Conservation (phyloP, 495 filamentous ascomycete species). For the Chaetomium tenue region DNA sequence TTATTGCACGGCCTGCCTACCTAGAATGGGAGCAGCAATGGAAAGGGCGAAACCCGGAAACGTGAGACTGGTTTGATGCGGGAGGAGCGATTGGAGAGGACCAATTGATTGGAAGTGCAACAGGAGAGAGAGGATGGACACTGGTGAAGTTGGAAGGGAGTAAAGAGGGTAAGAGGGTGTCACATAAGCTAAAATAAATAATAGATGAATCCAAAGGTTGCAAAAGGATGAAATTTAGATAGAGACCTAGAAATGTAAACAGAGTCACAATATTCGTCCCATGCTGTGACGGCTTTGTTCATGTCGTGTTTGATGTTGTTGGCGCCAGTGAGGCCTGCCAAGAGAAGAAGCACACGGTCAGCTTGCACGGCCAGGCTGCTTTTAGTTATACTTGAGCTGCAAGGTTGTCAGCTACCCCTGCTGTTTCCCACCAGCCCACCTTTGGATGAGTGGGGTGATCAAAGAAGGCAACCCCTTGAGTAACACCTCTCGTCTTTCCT, state of each 20-base stretch:
- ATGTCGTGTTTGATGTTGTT: conserved; percentile 4
- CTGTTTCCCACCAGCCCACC: too few species aligned
- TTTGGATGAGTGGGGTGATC: too few species aligned
- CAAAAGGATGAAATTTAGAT: neutral
- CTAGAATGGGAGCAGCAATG: neutral
- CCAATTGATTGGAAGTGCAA: neutral
- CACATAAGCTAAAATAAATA: neutral
- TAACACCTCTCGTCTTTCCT: too few species aligned
- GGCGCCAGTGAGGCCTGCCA: conserved; percentile 15
- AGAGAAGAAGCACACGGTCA: conserved; percentile 14
- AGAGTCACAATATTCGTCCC: neutral
- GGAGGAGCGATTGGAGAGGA: too few species aligned
- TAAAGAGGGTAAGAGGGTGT: neutral
- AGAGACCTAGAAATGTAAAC: neutral
- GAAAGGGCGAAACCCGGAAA: neutral
- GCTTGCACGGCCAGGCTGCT: neutral
- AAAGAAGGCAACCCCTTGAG: too few species aligned
- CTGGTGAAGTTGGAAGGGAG: neutral
- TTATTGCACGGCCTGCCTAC: too few species aligned
- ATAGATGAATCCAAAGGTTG: too few species aligned
- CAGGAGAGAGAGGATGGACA: neutral
- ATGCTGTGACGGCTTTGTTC: conserved; percentile 3
- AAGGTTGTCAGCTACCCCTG: too few species aligned
- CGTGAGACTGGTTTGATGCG: neutral
- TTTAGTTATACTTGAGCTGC: too few species aligned